A percentile compares a stretch with the other conserved stretches of the same genome.
Conservation (phyloP, 1,284 basidiomycete species). For the Sphagnurus paluster region DNA sequence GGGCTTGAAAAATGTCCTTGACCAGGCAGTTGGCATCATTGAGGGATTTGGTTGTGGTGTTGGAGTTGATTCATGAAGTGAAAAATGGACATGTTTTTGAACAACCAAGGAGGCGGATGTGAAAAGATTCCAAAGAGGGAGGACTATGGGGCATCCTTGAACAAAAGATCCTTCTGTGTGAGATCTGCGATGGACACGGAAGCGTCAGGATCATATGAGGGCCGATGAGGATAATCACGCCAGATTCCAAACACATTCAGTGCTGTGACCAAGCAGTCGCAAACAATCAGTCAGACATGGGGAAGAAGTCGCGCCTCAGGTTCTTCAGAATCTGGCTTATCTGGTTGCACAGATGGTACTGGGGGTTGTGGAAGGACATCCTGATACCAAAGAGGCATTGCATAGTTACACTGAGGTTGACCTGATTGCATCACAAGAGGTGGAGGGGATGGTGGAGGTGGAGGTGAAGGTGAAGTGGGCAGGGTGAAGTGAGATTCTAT, state of each 20-base stretch:
- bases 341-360: background rate
- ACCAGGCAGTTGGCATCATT: constrained; percentile 6
- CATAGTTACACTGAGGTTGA: background rate
- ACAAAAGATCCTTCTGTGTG: background rate
- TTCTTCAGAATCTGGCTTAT: background rate
- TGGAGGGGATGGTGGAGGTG: background rate
- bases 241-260: constrained; percentile 27
- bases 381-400: background rate
- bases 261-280: constrained; percentile 25
- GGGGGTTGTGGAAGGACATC: background rate
- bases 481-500: background rate
- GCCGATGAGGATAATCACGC: constrained; percentile 27
- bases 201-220: constrained; percentile 28
- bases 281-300: constrained; percentile 27
- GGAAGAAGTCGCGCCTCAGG: background rate
- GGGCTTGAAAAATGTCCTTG: constrained; percentile 7
- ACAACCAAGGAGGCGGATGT: constrained; percentile 16
- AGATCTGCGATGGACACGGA: constrained; percentile 22
- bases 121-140: background rate
- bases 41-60: constrained; percentile 7
- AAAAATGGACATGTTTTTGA: constrained; percentile 23
- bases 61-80: constrained; percentile 21
- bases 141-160: background rate
- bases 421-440: background rate
- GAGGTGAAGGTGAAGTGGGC: background rate